phyloP scores from a whole-genome alignment of 176 grass and related monocot species.

The barley (Hordeum vulgare) region DNA sequence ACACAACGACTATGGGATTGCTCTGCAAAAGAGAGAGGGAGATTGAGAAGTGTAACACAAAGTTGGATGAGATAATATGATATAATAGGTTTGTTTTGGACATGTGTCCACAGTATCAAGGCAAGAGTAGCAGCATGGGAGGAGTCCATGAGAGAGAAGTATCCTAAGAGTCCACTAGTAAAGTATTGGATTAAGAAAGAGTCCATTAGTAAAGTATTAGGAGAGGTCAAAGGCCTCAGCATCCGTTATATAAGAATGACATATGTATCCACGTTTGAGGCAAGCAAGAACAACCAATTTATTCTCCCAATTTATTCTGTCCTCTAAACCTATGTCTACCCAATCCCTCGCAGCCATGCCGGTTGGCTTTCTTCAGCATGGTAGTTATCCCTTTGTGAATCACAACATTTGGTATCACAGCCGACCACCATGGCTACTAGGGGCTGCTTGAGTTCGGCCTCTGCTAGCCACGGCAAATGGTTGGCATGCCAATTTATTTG shows the following conservation, averaged over 20 bases:
- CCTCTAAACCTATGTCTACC: not conserved
- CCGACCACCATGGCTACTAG: not conserved
- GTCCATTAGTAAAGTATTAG: not conserved
- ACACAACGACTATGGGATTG: conserved; percentile 72
- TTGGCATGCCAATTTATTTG: too few relatives aligned
- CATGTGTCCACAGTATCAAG: not conserved
- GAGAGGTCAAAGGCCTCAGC: not conserved
- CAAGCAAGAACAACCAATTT: not conserved
- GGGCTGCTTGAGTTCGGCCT: too few relatives aligned
- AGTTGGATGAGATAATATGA: not conserved
- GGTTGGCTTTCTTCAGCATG: not conserved
- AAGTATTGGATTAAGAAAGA: not conserved
- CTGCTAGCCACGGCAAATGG: too few relatives aligned
- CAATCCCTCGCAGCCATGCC: not conserved
- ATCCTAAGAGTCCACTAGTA: not conserved
- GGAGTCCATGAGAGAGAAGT: not conserved
- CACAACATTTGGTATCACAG: not conserved
- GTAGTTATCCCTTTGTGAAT: not conserved
- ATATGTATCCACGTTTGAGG: not conserved
- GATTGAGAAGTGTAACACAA: conserved; percentile 13
- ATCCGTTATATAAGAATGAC: not conserved
- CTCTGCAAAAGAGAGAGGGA: conserved; percentile 33
- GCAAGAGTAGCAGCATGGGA: not conserved
- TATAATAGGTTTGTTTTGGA: not conserved
- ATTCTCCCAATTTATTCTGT: not conserved